Base-by-base conservation (phyloP, 1,139 yeast genomes). In the Pichia inconspicua region DNA sequence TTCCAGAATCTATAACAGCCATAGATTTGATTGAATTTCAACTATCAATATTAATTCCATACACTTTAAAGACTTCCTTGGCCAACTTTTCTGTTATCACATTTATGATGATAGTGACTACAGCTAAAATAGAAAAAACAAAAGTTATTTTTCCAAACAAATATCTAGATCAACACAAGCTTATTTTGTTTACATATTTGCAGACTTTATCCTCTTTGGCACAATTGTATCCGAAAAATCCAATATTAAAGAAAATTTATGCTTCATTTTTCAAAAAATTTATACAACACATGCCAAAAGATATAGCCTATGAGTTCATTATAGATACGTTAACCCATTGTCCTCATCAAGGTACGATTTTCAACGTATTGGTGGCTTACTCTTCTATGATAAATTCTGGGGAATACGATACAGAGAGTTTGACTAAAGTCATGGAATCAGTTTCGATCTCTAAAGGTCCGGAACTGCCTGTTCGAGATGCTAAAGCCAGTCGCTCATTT, bases 261-360 rank as follows among this genome's bases (percentile, higher is more conserved):
- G 63, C 77, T 55, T 78, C 83, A 0, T 66, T 82, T 43, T 63
- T 83, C 45, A 75, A 81, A 1, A 78, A 74, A 55, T 59, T 82
- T 2, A 64, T 89, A 54, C 73, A 82, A 4, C 61, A 75, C 35
- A 66, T 81, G 38, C 77, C 81, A 0, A 87, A 84, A 51, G 68
- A 69, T 3, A 67, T 72, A 14, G 69, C 85, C 1, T 85, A 78
- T 63, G 71, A 70, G 5, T 86, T 84, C 58, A 69, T 87, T 22
- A 60, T 72, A 39, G 92, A 86, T 60, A 75, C 92, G 0, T 69
- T 90, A 50, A 67, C 71, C 35, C 71, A 76, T 49, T 86, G 95
- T 60, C 95, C 96, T 2, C 81, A 72, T 61, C 77, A 73, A 40
- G 72, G 73, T 41, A 75, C 78, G 25, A 79, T 80, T 55, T 73